phyloP scores from a whole-genome alignment of 306 rosid genomes.

The Hippophae rhamnoides region DNA sequence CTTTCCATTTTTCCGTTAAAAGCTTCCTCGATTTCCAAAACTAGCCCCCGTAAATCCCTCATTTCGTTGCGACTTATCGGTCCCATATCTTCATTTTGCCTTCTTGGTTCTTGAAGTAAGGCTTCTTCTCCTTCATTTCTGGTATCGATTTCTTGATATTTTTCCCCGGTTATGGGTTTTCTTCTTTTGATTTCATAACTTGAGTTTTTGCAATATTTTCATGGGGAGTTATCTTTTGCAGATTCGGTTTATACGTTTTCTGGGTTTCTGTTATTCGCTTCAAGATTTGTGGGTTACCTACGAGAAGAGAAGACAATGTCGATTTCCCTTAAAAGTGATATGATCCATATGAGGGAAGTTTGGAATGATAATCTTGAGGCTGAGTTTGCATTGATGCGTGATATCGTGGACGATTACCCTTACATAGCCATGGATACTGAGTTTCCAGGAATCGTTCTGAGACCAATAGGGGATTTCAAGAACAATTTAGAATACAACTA shows the following conservation, averaged over 20 bases:
- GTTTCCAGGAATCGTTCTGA: constrained; percentile 27
- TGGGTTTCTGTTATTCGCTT: constrained; percentile 11
- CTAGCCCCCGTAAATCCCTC: no score
- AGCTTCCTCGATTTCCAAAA: no score
- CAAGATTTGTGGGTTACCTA: neutral
- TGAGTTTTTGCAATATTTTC: neutral
- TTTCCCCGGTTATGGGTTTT: neutral
- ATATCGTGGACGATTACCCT: constrained; percentile 23
- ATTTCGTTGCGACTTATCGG: no score
- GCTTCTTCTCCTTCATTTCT: no score
- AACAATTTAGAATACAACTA: constrained; percentile 15
- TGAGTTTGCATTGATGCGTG: constrained; percentile 22
- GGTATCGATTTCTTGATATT: no score
- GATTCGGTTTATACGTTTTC: constrained; percentile 18
- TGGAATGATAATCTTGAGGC: constrained; percentile 30
- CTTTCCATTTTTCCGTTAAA: no score
- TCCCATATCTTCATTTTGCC: no score
- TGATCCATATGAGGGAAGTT: constrained; percentile 30
- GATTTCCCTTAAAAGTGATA: constrained; percentile 9
- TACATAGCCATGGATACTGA: constrained; percentile 38
- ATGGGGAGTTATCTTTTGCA: constrained; percentile 9
- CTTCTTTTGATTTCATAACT: neutral
- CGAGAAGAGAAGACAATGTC: constrained; percentile 16
- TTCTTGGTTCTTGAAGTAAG: no score
- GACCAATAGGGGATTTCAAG: constrained; percentile 15